These are phyloP conservation scores for Dactylellina haptotyla DNA, from an alignment of 2,329 filamentous ascomycete species.

Conservation along the genomic window DNA sequence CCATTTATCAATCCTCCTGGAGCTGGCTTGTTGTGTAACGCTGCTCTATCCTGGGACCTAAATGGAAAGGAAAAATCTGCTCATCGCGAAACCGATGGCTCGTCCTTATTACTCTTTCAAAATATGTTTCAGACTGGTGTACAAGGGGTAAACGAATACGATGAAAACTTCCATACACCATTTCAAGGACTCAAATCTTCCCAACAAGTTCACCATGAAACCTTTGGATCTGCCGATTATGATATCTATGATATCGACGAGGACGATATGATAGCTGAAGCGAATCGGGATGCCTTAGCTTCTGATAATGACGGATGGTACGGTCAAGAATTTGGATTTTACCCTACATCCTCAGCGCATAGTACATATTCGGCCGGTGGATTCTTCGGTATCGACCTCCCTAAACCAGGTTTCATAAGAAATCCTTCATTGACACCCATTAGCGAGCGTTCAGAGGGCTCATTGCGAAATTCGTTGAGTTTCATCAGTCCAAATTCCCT, in stretches of 20 bases:
- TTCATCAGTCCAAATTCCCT: slow-evolving; percentile 35
- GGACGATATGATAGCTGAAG: slow-evolving; percentile 94
- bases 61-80: neutral
- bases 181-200: slow-evolving; percentile 59
- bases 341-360: slow-evolving; percentile 69
- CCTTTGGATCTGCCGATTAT: slow-evolving; percentile 66
- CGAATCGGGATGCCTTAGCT: slow-evolving; percentile 91
- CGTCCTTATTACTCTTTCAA: slow-evolving; percentile 55
- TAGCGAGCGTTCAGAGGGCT: slow-evolving; percentile 47
- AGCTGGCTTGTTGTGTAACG: neutral
- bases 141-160: slow-evolving; percentile 62
- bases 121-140: slow-evolving; percentile 60
- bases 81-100: neutral
- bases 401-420: slow-evolving; percentile 44
- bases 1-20: slow-evolving; percentile 45
- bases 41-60: neutral
- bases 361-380: slow-evolving; percentile 49
- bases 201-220: slow-evolving; percentile 54
- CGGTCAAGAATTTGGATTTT: slow-evolving; percentile 96
- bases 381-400: slow-evolving; percentile 49
- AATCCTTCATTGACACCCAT: slow-evolving; percentile 50
- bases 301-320: slow-evolving; percentile 95
- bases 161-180: slow-evolving; percentile 59
- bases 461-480: slow-evolving; percentile 47
- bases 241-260: slow-evolving; percentile 75